phyloP scores from a whole-genome alignment of 2,329 filamentous ascomycete genomes.

The Elsinoe arachidis region DNA sequence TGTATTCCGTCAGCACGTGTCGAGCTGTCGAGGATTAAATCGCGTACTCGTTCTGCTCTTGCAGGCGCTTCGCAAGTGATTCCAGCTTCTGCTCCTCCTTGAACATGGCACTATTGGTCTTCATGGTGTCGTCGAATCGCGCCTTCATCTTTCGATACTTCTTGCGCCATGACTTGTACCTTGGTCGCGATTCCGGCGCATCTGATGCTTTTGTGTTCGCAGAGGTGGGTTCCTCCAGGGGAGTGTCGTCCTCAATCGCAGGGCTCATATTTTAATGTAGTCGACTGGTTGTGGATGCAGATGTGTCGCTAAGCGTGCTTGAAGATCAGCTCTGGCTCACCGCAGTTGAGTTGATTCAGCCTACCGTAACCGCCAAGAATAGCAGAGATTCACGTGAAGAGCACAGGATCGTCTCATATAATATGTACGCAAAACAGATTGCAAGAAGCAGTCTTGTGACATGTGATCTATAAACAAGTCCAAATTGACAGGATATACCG shows the following conservation, averaged over 20 bases:
- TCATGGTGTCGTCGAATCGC: conserved; percentile 67
- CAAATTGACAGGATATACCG: no score
- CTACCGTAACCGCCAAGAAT: no score
- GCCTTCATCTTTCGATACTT: conserved; percentile 91
- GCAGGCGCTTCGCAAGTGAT: conserved; percentile 71
- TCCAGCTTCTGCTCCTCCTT: conserved; percentile 72
- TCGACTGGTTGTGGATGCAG: no score
- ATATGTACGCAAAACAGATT: no score
- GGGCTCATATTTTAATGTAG: no score
- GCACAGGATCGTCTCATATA: no score
- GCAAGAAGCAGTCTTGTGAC: no score
- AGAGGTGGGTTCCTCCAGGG: not conserved
- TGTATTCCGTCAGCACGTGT: conserved; percentile 31
- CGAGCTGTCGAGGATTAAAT: conserved; percentile 24
- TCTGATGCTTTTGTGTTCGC: not conserved
- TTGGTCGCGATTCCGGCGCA: conserved; percentile 14
- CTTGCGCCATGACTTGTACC: conserved; percentile 48
- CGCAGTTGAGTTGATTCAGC: no score
- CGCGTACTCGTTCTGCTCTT: conserved; percentile 80
- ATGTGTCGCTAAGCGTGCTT: no score
- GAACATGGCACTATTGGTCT: conserved; percentile 73
- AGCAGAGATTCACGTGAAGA: no score
- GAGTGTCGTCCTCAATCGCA: not conserved
- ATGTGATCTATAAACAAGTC: no score
- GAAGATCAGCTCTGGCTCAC: no score